Conservation (phyloP, 2,329 filamentous ascomycete species). For the Pseudogymnoascus sp. region DNA sequence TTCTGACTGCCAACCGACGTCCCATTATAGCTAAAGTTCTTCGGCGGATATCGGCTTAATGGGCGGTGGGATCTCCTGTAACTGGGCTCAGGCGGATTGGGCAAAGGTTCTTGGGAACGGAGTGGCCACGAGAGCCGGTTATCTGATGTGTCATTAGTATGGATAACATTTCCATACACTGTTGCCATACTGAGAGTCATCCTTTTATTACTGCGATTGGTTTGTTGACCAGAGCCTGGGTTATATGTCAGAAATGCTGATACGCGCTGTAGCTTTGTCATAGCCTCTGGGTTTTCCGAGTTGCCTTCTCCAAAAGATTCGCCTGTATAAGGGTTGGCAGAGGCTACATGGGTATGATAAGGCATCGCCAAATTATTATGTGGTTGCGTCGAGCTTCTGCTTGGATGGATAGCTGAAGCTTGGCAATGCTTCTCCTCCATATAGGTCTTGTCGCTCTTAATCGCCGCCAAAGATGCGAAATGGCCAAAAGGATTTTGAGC, state of each 20-base stretch:
- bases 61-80: neutral
- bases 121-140: neutral
- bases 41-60: neutral
- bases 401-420: neutral
- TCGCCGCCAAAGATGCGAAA: constrained; percentile 34
- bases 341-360: neutral
- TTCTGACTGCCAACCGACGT: neutral
- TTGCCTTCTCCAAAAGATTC: neutral
- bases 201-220: neutral
- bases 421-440: neutral
- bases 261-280: neutral
- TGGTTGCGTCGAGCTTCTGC: neutral
- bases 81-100: neutral
- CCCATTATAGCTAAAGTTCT: neutral
- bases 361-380: neutral
- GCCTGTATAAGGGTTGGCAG: neutral
- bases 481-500: constrained; percentile 36
- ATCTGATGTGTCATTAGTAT: neutral
- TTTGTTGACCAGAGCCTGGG: neutral
- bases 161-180: constrained; percentile 3
- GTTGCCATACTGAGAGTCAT: neutral
- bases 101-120: neutral
- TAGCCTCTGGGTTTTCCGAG: neutral
- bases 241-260: constrained; percentile 6
- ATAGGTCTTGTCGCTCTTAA: neutral